Base-by-base conservation (phyloP, 805 yeast species). In the Candida nitratophila region DNA sequence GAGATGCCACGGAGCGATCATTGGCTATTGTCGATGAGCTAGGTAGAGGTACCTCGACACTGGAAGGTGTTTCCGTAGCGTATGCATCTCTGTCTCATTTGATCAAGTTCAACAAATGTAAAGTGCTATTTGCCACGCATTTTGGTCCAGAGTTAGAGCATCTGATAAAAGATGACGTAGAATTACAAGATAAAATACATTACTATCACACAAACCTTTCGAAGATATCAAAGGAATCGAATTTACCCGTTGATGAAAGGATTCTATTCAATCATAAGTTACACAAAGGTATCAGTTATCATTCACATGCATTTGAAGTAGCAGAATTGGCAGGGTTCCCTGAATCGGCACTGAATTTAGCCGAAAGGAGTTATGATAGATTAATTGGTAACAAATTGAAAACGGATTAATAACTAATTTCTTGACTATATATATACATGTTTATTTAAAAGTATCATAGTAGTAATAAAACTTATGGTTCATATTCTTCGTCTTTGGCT, bases 91-190 rank as follows among this genome's bases (percentile, higher is more conserved):
- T 89, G 40, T 60, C 74, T 34, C 76, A 80, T 54, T 62, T 89
- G 44, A 51, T 77, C 14, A 60, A 65, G 19, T 59, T 59, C 4
- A 85, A 81, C 50, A 69, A 74, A 51, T 82, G 93, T 53, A 71
- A 91, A 22, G 72, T 90, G 0, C 64, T 89, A n/a, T 89, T 89
- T 69, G 96, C 96, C 1, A 89, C 96, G 0, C 96, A 89, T 68
- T 89, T 81, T 63, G 87, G 83, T 0, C 57, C 63, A 0, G 85
- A 80, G 45, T 47, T 80, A 8, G 56, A 71, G n/a, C 48, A 56
- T 0, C 54, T 83, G 5, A 60, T 78, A 24, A 44, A 48, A 1
- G 48, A 45, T 0, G 59, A 62, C 37, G 59, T 59, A n/a, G 54
- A 59, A 0, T 49, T 67, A 10, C 40, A 41, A 3, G 47, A 51